Conservation (phyloP, 1,284 basidiomycete genomes). For the Amylostereum chailletii region DNA sequence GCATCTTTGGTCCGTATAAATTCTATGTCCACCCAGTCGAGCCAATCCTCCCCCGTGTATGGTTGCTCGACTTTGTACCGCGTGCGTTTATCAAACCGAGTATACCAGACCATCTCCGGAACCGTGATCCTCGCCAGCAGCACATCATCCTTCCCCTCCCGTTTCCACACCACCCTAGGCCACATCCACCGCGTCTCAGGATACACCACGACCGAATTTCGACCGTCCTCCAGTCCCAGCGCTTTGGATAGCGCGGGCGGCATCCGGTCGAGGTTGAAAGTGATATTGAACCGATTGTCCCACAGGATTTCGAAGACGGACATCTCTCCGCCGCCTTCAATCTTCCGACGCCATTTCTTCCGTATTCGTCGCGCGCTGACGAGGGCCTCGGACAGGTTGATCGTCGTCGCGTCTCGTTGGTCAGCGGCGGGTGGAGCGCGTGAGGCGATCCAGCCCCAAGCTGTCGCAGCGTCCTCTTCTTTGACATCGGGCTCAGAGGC, state of each 20-base stretch:
- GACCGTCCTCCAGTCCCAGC: conserved; percentile 6
- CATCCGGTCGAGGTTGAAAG: conserved; percentile 33
- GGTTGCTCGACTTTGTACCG: neutral
- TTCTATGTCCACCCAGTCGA: neutral
- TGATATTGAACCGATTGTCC: conserved; percentile 50
- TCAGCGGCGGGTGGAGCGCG: conserved; percentile 10
- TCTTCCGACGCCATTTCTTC: neutral
- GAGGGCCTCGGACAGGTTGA: conserved; percentile 30
- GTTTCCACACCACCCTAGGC: conserved; percentile 32
- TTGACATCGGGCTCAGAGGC: conserved; percentile 3
- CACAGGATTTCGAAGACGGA: conserved; percentile 34
- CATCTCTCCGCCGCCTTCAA: neutral
- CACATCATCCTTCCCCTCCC: conserved; percentile 5
- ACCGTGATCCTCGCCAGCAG: conserved; percentile 8
- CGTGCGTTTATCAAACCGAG: conserved; percentile 3
- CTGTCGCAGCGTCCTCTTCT: too few relatives aligned
- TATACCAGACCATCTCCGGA: conserved; percentile 8
- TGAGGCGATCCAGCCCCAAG: conserved; percentile 16
- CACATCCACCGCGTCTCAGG: conserved; percentile 35
- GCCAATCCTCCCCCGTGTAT: too few relatives aligned
- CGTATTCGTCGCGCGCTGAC: conserved; percentile 1
- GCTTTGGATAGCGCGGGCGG: conserved; percentile 19
- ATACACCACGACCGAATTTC: conserved; percentile 21
- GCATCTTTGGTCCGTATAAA: neutral
- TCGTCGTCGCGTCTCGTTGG: neutral